These are phyloP conservation scores for Fusarium verticillioides DNA, from an alignment of 2,329 filamentous ascomycete species.

Conservation along the genomic window DNA sequence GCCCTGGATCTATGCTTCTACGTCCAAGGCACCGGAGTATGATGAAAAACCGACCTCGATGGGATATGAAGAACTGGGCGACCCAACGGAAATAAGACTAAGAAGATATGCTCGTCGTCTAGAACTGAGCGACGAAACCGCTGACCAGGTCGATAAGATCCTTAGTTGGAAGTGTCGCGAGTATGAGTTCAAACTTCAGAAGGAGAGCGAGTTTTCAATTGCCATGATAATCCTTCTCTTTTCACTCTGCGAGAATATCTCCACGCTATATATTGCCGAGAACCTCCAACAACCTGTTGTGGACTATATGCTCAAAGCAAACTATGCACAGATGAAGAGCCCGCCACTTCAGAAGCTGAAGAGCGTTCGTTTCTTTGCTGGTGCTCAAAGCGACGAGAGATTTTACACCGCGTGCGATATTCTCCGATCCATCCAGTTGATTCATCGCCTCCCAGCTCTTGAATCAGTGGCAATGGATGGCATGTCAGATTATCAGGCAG, in stretches of 20 bases:
- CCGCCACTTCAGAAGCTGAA: neutral
- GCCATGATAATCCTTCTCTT: neutral
- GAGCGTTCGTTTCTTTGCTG: neutral
- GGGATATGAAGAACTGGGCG: neutral
- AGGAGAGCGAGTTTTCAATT: neutral
- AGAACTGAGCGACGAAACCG: accelerated
- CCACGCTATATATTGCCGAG: neutral
- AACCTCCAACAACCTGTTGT: neutral
- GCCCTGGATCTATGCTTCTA: neutral
- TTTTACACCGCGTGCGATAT: neutral
- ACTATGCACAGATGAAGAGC: neutral
- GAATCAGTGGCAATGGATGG: neutral
- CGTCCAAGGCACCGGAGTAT: accelerated
- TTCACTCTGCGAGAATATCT: neutral
- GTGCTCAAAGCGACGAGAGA: neutral
- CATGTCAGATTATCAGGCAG: neutral
- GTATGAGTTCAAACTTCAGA: neutral
- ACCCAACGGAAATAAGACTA: accelerated
- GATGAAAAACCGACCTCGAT: neutral
- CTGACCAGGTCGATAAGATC: neutral
- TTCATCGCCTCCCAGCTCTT: neutral
- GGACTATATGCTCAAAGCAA: neutral
- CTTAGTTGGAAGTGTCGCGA: neutral
- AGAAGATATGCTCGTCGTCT: neutral
- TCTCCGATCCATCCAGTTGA: neutral